Base-by-base conservation (phyloP, 2,329 filamentous ascomycete genomes). In the Fusarium floridanum region DNA sequence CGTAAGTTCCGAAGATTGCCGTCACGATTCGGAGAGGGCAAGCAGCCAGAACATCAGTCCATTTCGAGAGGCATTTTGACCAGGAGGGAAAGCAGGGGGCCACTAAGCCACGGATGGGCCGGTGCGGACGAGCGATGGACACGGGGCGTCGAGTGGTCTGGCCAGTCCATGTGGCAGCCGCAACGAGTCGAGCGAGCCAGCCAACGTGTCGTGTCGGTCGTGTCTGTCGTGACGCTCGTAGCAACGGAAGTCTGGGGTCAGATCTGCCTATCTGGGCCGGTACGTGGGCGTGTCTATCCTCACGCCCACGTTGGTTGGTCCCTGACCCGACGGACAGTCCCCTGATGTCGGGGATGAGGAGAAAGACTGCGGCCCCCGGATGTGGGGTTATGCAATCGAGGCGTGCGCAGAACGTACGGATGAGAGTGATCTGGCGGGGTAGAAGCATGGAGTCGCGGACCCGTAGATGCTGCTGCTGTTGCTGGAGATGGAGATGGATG, bases 281-380 rank as follows among this genome's bases (percentile, higher is more conserved):
- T 50, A 11, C 22, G 16, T 53, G 48, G 29, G 29, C 24, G 24
- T 61, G 62, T 29, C 59, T 73, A 74, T 64, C 43, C 50, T 32
- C 72, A 73, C 72, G 27, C 69, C 66, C 68, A 64, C 39, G 45
- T 64, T 50, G 45, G 45, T 27, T 70, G 62, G 72, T 66, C 37
- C 57, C 66, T 59, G 69, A 66, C 68, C 62, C 69, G 61, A 57
- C 36, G 24, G 22, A 36, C 61, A 59, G 68, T 72, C 64, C 66
- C 72, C 32, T 74, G 34, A 62, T 70, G 55, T 65, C 69, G 69
- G 72, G 66, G 56, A 66, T 67, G 71, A 72, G 73, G 73, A 74
- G 68, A 65, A 64, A 64, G 60, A 73, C 59, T 71, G 73, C 72
- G 72, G 68, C 50, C 73, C 61, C 72, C 72, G 72, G 70, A 68